Base-by-base conservation (phyloP, 2,329 filamentous ascomycete genomes). In the Venturia oleaginea region DNA sequence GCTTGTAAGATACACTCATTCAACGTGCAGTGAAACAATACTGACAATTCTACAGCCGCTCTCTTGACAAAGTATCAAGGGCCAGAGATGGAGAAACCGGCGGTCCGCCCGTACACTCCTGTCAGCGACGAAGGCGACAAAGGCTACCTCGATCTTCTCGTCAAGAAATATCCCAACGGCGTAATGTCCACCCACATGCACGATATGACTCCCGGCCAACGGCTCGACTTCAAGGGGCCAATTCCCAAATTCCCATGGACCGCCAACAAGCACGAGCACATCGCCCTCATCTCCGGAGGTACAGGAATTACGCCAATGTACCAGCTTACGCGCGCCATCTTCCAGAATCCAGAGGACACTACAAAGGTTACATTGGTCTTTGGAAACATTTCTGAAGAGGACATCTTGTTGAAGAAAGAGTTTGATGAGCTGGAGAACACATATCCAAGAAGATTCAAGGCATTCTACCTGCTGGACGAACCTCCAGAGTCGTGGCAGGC, bases 221-320 rank as follows among this genome's bases (percentile, higher is more conserved):
- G 83, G 19, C 86, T 99, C 64, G 88, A 93, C 67, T 86, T 99
- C 81, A 97, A 99, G 84, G 94, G 94, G 22, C 94, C 94, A 2
- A 86, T 99, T 46, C 90, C 91, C 72, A 99, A 99, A 79, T 97
- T 97, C 78, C 78, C 85, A 38, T 97, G 92, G 92, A 74, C 85
- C 63, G 73, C 87, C 70, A 97, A 97, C 84, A 97, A 96, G 85
- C 92, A 97, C 81, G 81, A 90, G 67, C 92, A 97, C 81, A 86
- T 95, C 71, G 88, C 85, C 46, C 82, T 93, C 69, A 84, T 99
- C 68, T 91, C 93, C n/a, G 94, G 94, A 71, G 94, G 94, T 68
- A 97, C 94, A 8, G 94, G 94, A 67, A 96, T 99, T 76, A 94
- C 94, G 13, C 94, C 94, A 70, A 97, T 97, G 93, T 97, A 90